Evolutionary conservation across 257 asterid genomes (phyloP), one percentile per base, ranked within the genome.

Genomic region (Rauvolfia tetraphylla): DNA sequence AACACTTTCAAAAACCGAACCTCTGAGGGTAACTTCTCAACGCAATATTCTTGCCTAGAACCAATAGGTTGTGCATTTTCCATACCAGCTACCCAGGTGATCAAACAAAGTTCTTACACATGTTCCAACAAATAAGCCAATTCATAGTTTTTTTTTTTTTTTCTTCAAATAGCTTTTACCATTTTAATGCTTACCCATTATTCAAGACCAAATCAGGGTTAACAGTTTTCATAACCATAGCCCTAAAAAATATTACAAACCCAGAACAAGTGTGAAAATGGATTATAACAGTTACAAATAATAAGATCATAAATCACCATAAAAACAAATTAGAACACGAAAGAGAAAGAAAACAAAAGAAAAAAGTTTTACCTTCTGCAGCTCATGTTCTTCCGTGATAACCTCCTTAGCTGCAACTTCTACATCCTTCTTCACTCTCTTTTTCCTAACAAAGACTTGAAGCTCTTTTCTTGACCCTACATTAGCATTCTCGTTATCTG

Each of bases 361-460:
- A 11, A 29, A 31, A 0, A 33, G 18, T 38, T 68, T 72, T 71
- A 86, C 97, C 84, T 86, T 88, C 31, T 79, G 83, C 74, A 80
- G 79, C 76, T 78, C 83, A 78, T 80, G 49, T 76, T 77, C 65
- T 65, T 83, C 84, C 57, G 81, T 86, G 58, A 79, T 85, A 27
- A 78, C 82, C 77, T 81, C 89, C 70, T 83, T 74, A n/a, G 74
- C 78, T 18, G 74, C 79, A 25, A 86, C 65, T 85, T 83, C 81
- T 57, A 83, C 70, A 42, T 74, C 41, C 82, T 84, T 90, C 68
- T 76, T 84, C n/a, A 70, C 71, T 79, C 87, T 82, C 86, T 84
- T 93, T 81, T 81, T 92, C 80, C 97, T 81, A 22, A 88, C 89
- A 79, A 65, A 92, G 71, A 86, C 92, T 29, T 87, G 87, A 80